Evolutionary conservation across 768 basidiomycete genomes (phyloP).

Genomic region (Tylopilus balloui): DNA sequence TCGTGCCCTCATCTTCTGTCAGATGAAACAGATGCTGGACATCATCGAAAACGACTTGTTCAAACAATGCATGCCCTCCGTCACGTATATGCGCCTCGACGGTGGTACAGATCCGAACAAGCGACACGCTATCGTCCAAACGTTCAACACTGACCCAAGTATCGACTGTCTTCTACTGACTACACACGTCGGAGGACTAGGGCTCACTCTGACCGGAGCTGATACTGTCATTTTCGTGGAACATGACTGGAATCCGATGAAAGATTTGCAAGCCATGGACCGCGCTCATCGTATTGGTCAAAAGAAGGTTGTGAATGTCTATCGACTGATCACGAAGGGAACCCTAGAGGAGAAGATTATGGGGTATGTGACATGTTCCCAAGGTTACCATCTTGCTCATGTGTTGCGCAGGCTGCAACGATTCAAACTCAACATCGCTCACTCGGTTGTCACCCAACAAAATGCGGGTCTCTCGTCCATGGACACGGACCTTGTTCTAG

Average conservation of each 20-base stretch:
- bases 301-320: slow-evolving; percentile 98
- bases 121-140: slow-evolving; percentile 95
- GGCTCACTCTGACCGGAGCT: slow-evolving; percentile 93
- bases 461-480: slow-evolving; percentile 91
- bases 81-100: slow-evolving; percentile 98
- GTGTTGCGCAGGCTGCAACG: slow-evolving; percentile 71
- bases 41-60: slow-evolving; percentile 94
- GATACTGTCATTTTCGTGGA: slow-evolving; percentile 99
- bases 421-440: slow-evolving; percentile 97
- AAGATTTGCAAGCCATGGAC: slow-evolving; percentile 99
- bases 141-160: slow-evolving; percentile 95
- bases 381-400: slow-evolving; percentile 4
- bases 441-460: slow-evolving; percentile 95
- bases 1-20: slow-evolving; percentile 98
- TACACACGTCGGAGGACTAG: slow-evolving; percentile 94
- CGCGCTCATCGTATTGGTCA: slow-evolving; percentile 97
- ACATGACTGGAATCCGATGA: slow-evolving; percentile 99
- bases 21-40: slow-evolving; percentile 99
- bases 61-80: slow-evolving; percentile 86
- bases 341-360: slow-evolving; percentile 99
- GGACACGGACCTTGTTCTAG: slow-evolving; percentile 96
- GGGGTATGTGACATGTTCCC: slow-evolving; percentile 60
- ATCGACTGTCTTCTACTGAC: slow-evolving; percentile 95
- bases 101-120: slow-evolving; percentile 89
- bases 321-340: slow-evolving; percentile 93